These are phyloP conservation scores for Yamadazyma diddensiae DNA, from an alignment of 1,139 yeast genomes.

Conservation along the genomic window DNA sequence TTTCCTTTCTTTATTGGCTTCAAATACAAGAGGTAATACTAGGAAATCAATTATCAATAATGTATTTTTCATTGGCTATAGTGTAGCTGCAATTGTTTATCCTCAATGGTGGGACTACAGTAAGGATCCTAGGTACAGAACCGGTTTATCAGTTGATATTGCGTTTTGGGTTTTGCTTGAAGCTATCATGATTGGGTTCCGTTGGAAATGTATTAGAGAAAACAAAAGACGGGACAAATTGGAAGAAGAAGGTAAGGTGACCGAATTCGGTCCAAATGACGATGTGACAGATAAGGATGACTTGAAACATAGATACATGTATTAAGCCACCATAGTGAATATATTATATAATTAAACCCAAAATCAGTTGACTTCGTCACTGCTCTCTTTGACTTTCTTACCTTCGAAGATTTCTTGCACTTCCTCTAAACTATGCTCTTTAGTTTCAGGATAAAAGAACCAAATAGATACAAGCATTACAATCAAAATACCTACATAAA, in stretches of 20 bases:
- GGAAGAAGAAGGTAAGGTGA: conserved; percentile 11
- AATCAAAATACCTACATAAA: no score
- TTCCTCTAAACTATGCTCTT: no score
- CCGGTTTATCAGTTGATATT: conserved; percentile 11
- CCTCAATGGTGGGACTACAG: conserved; percentile 14
- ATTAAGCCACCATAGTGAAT: no score
- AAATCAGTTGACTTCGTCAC: no score
- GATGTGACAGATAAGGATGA: conserved; percentile 22
- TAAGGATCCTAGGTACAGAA: conserved; percentile 13
- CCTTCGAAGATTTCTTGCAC: no score
- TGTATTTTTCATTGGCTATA: conserved; percentile 15
- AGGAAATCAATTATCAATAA: conserved; percentile 18
- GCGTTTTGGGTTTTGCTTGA: conserved; percentile 11
- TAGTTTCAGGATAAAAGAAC: no score
- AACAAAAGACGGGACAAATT: conserved; percentile 9
- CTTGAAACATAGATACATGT: conserved; percentile 18
- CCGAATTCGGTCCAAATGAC: conserved; percentile 11
- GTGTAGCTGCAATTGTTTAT: conserved; percentile 12
- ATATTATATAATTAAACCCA: no score
- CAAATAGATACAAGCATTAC: no score
- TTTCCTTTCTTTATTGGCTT: conserved; percentile 12
- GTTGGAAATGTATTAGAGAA: conserved; percentile 8
- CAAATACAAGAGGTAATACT: conserved; percentile 22
- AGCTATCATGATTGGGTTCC: conserved; percentile 5
- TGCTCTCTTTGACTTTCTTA: no score